These are phyloP conservation scores for Boletus pseudo-olivaceus DNA, from an alignment of 768 basidiomycete species.

Conservation along the genomic window DNA sequence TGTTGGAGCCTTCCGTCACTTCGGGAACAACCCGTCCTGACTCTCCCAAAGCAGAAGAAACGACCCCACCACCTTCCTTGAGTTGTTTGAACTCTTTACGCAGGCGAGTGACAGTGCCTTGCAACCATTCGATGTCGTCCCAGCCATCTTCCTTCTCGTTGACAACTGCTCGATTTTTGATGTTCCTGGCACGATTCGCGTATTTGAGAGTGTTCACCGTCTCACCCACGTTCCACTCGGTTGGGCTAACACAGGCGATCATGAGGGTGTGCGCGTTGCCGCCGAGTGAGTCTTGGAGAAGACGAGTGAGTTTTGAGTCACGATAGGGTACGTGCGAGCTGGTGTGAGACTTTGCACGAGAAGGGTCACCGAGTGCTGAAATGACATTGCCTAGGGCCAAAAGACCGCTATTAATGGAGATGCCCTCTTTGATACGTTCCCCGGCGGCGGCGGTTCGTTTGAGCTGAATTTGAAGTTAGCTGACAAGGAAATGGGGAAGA, in stretches of 20 bases:
- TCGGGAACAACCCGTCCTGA: constrained; percentile 31
- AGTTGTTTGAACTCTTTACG: constrained; percentile 81
- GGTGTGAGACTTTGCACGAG: constrained; percentile 78
- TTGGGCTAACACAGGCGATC: constrained; percentile 97
- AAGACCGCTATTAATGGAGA: constrained; percentile 96
- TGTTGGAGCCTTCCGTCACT: constrained; percentile 57
- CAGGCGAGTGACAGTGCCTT: constrained; percentile 78
- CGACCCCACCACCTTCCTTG: constrained; percentile 57
- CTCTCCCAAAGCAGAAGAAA: constrained; percentile 25
- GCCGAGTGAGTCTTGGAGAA: constrained; percentile 78
- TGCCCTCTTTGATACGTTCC: constrained; percentile 98
- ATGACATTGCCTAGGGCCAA: constrained; percentile 98
- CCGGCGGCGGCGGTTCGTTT: constrained; percentile 96
- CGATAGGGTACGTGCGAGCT: constrained; percentile 94
- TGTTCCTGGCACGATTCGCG: constrained; percentile 94
- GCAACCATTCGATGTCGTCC: constrained; percentile 98
- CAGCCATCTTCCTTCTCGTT: constrained; percentile 97
- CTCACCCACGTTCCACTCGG: constrained; percentile 93
- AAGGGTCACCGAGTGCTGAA: constrained; percentile 92
- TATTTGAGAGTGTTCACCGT: constrained; percentile 96
- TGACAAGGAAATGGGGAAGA: constrained; percentile 3
- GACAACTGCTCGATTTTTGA: constrained; percentile 89
- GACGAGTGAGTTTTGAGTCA: constrained; percentile 94
- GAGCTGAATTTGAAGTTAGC: constrained; percentile 48
- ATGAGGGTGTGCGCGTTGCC: constrained; percentile 98